phyloP scores from a whole-genome alignment of 2,329 filamentous ascomycete species.

The Nemania sp. region DNA sequence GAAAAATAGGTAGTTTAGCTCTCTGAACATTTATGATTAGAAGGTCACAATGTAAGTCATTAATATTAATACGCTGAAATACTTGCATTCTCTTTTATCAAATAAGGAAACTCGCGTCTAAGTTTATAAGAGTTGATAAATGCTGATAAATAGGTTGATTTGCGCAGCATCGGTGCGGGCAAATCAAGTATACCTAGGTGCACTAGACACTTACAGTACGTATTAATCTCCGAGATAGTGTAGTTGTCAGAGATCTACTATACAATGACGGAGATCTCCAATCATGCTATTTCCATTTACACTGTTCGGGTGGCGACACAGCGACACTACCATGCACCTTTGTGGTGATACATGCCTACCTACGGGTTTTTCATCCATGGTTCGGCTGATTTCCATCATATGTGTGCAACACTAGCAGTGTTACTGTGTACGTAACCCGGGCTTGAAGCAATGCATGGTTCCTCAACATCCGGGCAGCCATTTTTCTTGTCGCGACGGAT shows the following conservation, averaged over 20 bases:
- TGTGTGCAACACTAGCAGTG: constrained; percentile 1
- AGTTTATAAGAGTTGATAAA: not conserved
- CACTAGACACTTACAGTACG: not conserved
- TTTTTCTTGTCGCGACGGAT: constrained; percentile 10
- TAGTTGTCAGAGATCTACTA: not conserved
- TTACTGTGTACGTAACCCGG: constrained; percentile 1
- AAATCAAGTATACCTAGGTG: too few species aligned
- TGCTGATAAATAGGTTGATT: not conserved
- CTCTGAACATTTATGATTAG: too few species aligned
- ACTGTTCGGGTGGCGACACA: constrained; percentile 2
- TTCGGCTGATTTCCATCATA: constrained; percentile 3
- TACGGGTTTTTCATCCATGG: constrained; percentile 1
- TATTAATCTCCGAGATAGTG: constrained; percentile 9
- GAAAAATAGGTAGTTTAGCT: too few species aligned
- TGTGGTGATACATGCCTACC: not conserved
- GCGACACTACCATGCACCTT: constrained; percentile 1
- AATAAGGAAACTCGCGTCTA: too few species aligned
- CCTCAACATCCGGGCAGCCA: not conserved
- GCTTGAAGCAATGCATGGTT: constrained; percentile 2
- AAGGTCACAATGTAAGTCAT: too few species aligned
- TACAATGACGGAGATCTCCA: not conserved
- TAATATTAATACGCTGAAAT: too few species aligned
- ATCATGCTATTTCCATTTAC: too few species aligned
- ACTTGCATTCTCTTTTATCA: too few species aligned
- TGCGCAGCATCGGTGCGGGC: not conserved